Base-by-base conservation (phyloP, 768 basidiomycete species). In the Boletus rufocinnamomeus region DNA sequence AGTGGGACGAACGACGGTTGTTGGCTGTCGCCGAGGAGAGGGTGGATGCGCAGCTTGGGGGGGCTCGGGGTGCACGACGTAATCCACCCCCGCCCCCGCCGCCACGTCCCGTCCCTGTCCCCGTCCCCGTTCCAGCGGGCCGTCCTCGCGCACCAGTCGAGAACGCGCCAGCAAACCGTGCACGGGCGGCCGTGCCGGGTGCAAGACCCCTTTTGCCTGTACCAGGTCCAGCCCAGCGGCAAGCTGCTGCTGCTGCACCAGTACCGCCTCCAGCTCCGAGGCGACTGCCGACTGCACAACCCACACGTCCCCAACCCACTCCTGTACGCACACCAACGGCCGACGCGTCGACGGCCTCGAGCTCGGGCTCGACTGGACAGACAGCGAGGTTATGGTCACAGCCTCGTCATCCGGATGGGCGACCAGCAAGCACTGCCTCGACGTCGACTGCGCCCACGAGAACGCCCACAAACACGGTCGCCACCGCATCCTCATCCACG, bases 1-100 rank as follows among this genome's bases (percentile, higher is more conserved):
- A 86, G 57, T 90, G 87, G 86, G 87, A 89, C 23, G 88, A 89
- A 63, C 34, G 28, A 4, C 54, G 61, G 7, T 27, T 72, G 14
- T 13, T 80, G 32, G 73, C 60, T 4, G 78, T 74, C 4, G 86
- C 84, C 0, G 74, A 78, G 55, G 72, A 73, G 30, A 73, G 80
- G 23, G 82, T 83, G 21, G 75, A 80, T 37, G 66, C 69, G 11
- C 71, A 68, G 30, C 57, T 79, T 43, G 72, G 77, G 4, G 62
- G 8, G 19, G 52, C n/a, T 13, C 80, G 75, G 25, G 76, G 72
- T 38, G 68, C 60, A 50, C 64, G 66, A 53, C 71, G 68, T 10
- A 74, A 80, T 4, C 68, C 62, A 28, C 66, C 72, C 43, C 72
- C 10, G 4, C 60, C 23, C 25, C 44, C 25, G 21, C 50, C 34